phyloP scores from a whole-genome alignment of 2,329 filamentous ascomycete genomes.

The Celoporthe dispersa region DNA sequence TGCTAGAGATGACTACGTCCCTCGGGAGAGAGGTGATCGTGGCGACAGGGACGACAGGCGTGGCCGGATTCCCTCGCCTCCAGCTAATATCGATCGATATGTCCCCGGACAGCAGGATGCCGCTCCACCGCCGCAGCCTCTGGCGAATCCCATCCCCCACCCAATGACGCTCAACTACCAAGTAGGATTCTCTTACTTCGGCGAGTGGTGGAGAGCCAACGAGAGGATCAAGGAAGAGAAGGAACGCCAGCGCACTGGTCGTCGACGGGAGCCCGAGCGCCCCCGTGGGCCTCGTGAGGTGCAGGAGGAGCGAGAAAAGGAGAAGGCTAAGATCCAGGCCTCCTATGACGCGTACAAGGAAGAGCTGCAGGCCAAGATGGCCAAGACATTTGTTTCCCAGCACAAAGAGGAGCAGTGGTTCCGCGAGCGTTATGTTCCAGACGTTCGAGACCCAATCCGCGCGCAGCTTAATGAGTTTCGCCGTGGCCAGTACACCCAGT shows the following conservation, averaged over 20 bases:
- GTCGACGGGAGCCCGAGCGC: conserved; percentile 67
- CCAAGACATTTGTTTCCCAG: conserved; percentile 83
- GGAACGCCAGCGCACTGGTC: conserved; percentile 71
- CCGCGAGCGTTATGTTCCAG: conserved; percentile 87
- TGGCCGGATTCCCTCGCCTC: conserved; percentile 59
- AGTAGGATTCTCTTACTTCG: conserved; percentile 84
- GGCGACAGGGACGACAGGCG: conserved; percentile 63
- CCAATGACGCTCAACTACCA: conserved; percentile 76
- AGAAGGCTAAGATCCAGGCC: conserved; percentile 76
- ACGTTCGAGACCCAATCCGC: conserved; percentile 76
- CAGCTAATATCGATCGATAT: conserved; percentile 82
- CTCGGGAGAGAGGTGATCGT: conserved; percentile 31
- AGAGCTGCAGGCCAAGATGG: conserved; percentile 76
- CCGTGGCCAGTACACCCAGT: conserved; percentile 77
- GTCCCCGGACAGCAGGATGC: conserved; percentile 71
- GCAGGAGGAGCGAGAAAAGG: conserved; percentile 76
- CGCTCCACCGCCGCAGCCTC: conserved; percentile 50
- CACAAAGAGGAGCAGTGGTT: conserved; percentile 99
- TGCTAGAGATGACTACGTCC: conserved; percentile 51
- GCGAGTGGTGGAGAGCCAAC: conserved; percentile 85
- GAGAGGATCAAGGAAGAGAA: conserved; percentile 83
- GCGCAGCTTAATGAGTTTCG: conserved; percentile 80
- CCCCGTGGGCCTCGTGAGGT: conserved; percentile 67
- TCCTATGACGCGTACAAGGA: conserved; percentile 72
- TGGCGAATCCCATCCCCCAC: conserved; percentile 70